A percentile compares a stretch with the other conserved stretches of the same genome.
Conservation (phyloP, 1,284 basidiomycete species). For the Fomitiporia mediterranea region DNA sequence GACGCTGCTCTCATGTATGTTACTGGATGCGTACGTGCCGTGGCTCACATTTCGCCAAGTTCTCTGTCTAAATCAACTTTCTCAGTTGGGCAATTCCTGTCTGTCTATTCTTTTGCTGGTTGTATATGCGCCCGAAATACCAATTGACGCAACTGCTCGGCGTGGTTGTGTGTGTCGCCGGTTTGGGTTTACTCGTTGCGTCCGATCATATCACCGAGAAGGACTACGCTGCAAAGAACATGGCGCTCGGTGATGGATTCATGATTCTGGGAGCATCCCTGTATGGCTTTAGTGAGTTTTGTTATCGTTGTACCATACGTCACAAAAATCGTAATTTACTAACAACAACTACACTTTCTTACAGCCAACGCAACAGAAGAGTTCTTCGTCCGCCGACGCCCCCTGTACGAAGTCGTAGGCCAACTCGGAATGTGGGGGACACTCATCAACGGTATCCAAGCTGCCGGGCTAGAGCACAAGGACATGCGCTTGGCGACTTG, state of each 20-base stretch:
- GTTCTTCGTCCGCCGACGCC: conserved; percentile 73
- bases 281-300: conserved; percentile 72
- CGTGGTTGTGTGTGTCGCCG: conserved; percentile 66
- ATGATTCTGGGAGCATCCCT: conserved; percentile 82
- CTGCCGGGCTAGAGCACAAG: conserved; percentile 68
- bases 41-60: neutral
- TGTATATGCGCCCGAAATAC: conserved; percentile 76
- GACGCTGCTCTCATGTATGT: conserved; percentile 79
- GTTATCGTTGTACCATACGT: too few species aligned
- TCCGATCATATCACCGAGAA: conserved; percentile 70
- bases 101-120: conserved; percentile 75
- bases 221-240: conserved; percentile 57
- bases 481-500: conserved; percentile 61
- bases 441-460: conserved; percentile 74
- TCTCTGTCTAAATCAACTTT: neutral
- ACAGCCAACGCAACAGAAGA: conserved; percentile 83
- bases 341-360: neutral
- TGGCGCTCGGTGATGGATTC: conserved; percentile 78
- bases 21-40: conserved; percentile 70
- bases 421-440: conserved; percentile 82
- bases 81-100: conserved; percentile 80
- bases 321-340: too few species aligned
- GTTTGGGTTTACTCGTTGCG: conserved; percentile 71
- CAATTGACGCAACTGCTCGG: conserved; percentile 82
- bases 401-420: conserved; percentile 82